Evolutionary conservation across 2,329 filamentous ascomycete genomes (phyloP), one percentile per base, ranked within the genome.

Genomic region (Beauveria sp.): DNA sequence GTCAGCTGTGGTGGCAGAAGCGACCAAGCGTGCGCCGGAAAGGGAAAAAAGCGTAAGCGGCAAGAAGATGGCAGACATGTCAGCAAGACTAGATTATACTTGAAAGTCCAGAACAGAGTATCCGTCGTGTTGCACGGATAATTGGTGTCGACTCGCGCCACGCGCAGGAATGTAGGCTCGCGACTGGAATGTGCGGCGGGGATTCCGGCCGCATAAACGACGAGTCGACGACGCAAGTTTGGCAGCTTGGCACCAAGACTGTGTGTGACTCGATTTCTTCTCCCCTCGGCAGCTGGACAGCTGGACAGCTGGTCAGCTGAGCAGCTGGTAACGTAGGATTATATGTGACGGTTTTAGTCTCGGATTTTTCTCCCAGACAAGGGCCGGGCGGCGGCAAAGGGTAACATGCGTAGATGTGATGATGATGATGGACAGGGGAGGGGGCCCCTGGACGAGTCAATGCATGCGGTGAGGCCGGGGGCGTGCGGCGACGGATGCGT

Each of bases 131-230:
- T n/a, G 38, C 5, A 18, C 9, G 52, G 16, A 1, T 22, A 18
- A 43, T 26, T 14, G 14, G 34, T 26, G 8, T 14, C 14, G 22
- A 16, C 45, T 22, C 46, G 38, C 57, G 49, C 58, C 58, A 16
- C 58, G 50, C 50, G n/a, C 28, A n/a, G 58, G 50, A 54, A 60
- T 54, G 58, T 38, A 8, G 38, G 16, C 9, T 48, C 58, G 26
- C 49, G 40, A 53, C 22, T 48, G 58, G 58, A 60, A 60, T 60
- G 58, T 34, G 56, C 26, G n/a, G 16, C 26, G 28, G 40, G 49
- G 40, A 54, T 18, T 38, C 54, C 16, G 6, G 49, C 58, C 49
- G 51, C 56, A 59, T 59, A 38, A 48, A 34, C 56, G 38, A 34
- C 20, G 28, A 34, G 31, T 34, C 12, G 31, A 34, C 31, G 12